Evolutionary conservation across 2,329 filamentous ascomycete species (phyloP), one percentile per base, ranked within the genome.

Genomic region (Diplodia scrobiculata): DNA sequence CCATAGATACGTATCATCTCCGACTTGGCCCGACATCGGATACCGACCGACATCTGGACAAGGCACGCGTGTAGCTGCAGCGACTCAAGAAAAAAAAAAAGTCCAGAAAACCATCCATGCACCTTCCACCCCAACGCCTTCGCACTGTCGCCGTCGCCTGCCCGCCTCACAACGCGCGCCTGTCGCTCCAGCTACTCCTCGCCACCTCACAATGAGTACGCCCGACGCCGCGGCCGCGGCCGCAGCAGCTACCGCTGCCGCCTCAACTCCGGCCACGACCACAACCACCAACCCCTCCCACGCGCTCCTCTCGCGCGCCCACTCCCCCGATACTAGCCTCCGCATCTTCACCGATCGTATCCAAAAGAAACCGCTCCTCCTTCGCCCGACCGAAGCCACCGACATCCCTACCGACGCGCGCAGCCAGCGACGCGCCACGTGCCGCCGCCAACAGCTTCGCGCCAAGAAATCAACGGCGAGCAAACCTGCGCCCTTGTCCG

Each of bases 401-500:
- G 21, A 10, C 34, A 17, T 13, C 76, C 86, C 72, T 70, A 84
- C 77, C n/a, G 78, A 73, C 68, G 84, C 84, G 21, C 87, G 89
- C 68, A 80, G 76, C 48, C 73, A 75, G 41, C 77, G 77, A 60
- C 76, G 80, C 54, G 68, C 71, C 21, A 41, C 27, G 21, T 38
- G 54, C 25, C 66, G 14, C 11, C 60, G 48, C 29, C 53, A 29
- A 25, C 25, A 25, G 25, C 25, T 25, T 7, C 27, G 19, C 54
- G 54, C 21, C 66, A 32, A 25, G 25, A 13, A 48, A 48, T n/a
- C 53, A 29, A 14, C 48, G 67, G 80, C 82, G 13, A 80, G 83
- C 50, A 87, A 86, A 68, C 85, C 86, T 0, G 80, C 80, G 19
- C 92, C 93, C 0, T 82, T 99, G 0, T 94, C 92, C 0, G 89